These are phyloP conservation scores for Arabis hirsuta DNA, from an alignment of 345 rosid species.

Conservation along the genomic window DNA sequence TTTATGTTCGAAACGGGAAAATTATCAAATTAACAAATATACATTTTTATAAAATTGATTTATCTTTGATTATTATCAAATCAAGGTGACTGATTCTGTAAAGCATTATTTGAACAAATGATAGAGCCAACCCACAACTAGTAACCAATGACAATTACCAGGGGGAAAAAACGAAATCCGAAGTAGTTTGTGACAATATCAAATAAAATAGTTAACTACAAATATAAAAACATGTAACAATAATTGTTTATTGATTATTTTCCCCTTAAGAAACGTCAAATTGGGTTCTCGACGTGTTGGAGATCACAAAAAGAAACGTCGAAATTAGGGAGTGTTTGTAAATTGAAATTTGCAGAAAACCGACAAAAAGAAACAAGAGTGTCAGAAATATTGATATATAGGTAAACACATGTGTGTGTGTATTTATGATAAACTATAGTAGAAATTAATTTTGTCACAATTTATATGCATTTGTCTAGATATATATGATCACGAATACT, in stretches of 20 bases:
- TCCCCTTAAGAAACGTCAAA: constrained; percentile 12
- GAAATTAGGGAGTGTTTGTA: constrained; percentile 35
- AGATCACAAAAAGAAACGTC: constrained; percentile 44
- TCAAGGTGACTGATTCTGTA: not conserved
- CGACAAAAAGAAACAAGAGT: constrained; percentile 44
- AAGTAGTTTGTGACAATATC: constrained; percentile 8
- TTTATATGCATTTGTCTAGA: constrained; percentile 2
- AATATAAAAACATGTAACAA: not conserved
- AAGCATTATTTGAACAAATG: not conserved
- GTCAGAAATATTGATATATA: constrained; percentile 40
- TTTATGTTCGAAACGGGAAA: constrained; percentile 11
- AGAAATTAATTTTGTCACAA: not conserved
- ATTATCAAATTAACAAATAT: not conserved
- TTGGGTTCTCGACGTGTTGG: constrained; percentile 41
- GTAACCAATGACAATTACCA: constrained; percentile 22
- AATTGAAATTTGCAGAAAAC: constrained; percentile 12
- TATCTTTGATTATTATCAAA: not conserved
- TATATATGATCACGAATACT: not conserved
- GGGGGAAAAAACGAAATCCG: constrained; percentile 16
- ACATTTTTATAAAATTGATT: not conserved
- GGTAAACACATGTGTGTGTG: constrained; percentile 30
- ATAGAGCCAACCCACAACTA: not conserved
- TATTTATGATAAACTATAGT: constrained; percentile 25
- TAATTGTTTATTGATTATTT: constrained; percentile 17
- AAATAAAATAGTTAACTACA: constrained; percentile 1